Base-by-base conservation (phyloP, 768 basidiomycete species). In the Russula emetica region DNA sequence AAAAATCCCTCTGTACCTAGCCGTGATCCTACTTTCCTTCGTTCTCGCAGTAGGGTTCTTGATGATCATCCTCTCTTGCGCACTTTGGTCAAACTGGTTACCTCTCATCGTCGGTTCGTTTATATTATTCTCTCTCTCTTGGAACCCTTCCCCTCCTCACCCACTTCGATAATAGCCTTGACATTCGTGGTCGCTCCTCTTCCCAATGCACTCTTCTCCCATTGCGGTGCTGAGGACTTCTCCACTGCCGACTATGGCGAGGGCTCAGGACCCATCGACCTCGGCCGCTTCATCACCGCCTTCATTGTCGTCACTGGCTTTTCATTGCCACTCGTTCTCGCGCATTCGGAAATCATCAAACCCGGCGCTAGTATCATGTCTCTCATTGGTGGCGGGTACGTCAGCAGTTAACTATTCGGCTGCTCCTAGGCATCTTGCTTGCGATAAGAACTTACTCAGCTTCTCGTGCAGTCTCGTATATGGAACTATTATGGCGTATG, bases 21-120 rank as follows among this genome's bases (percentile, higher is more conserved):
- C 94, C 72, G 94, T 98, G 67, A 94, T 98, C 70, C 81, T 98
- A 58, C 86, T 99, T 52, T 95, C 97, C 1, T 98, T 99, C 77
- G 92, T 98, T 58, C 87, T 99, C 55, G 97, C 97, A 7, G 83
- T 96, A 18, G 97, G 97, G n/a, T 99, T 99, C 79, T 78, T 99
- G 62, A 84, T 98, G 72, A 92, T 98, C 72, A 99, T 99, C 74
- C 86, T 99, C 26, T 93, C 93, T 1, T 98, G 97, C 73, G 97
- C 97, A 8, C 78, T 98, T 34, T 98, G 89, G 88, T 78, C 85
- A 16, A 99, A 99, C 74, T 99, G 97, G 97, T 80, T 98, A 24
- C 97, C 97, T 38, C 80, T 99, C 56, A 82, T 98, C 67, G 96
- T 98, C 67, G 97, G 97, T 97, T 24, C 40, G 44, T 45, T 28